A percentile compares a stretch with the other conserved stretches of the same genome.
These are phyloP conservation scores for Neurospora sp. DNA, from an alignment of 495 filamentous ascomycete species.

Conservation along the genomic window DNA sequence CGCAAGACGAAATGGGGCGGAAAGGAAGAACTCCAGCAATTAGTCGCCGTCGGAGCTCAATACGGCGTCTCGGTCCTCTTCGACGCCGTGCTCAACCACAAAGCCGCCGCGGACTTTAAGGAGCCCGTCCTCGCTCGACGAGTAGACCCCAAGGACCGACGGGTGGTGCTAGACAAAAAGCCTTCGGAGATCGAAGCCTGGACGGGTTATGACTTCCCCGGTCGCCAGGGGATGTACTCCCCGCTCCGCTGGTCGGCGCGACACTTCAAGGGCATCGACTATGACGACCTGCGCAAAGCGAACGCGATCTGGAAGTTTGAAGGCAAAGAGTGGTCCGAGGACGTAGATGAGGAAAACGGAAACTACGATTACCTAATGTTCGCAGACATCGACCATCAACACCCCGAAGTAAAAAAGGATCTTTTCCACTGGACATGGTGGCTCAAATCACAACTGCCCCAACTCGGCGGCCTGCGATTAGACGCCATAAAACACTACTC, in stretches of 20 bases:
- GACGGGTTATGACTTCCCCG: constrained; percentile 58
- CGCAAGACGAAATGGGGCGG: constrained; percentile 60
- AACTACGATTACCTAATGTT: constrained; percentile 66
- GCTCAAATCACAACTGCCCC: constrained; percentile 44
- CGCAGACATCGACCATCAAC: constrained; percentile 57
- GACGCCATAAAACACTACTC: constrained; percentile 72
- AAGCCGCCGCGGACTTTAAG: constrained; percentile 55
- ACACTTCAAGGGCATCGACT: constrained; percentile 66
- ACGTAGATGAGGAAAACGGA: constrained; percentile 58
- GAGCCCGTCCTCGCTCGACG: constrained; percentile 49
- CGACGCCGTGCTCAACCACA: constrained; percentile 73
- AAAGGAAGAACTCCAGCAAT: constrained; percentile 46
- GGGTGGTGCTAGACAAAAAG: constrained; percentile 33
- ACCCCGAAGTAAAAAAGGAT: constrained; percentile 55
- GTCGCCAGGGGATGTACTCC: constrained; percentile 49
- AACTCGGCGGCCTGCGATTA: constrained; percentile 57
- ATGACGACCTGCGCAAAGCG: constrained; percentile 44
- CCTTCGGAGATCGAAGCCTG: constrained; percentile 56
- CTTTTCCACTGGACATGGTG: constrained; percentile 58
- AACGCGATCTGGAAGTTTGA: constrained; percentile 59
- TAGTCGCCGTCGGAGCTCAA: constrained; percentile 39
- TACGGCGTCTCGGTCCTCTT: constrained; percentile 52
- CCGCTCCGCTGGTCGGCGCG: constrained; percentile 53
- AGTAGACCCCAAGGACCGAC: constrained; percentile 51
- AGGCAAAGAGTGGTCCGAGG: constrained; percentile 48